Conservation (phyloP, 2,329 filamentous ascomycete species). For the Podosphaera fusca region DNA sequence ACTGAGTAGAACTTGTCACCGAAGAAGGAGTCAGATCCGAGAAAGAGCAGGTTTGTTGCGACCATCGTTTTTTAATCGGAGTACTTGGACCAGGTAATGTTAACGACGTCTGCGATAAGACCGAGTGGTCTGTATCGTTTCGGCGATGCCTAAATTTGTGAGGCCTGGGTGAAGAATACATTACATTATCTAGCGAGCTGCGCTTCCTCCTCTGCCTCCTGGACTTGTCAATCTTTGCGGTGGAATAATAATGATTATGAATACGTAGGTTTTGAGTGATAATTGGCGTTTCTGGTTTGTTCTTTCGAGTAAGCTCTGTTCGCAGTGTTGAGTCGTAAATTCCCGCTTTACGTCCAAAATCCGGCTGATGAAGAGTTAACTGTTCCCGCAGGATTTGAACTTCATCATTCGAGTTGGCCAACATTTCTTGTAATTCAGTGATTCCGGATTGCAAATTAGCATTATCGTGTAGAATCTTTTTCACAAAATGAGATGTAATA, state of each 20-base stretch:
- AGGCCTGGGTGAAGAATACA: conserved; percentile 31
- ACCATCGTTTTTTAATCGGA: conserved; percentile 33
- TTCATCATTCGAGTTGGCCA: conserved; percentile 81
- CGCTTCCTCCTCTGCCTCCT: conserved; percentile 52
- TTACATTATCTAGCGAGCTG: conserved; percentile 33
- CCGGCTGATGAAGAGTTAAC: conserved; percentile 49
- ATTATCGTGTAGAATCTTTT: conserved; percentile 87
- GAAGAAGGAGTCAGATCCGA: conserved; percentile 49
- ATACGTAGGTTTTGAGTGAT: conserved; percentile 63
- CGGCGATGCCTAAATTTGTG: conserved; percentile 16
- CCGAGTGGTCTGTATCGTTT: conserved; percentile 19
- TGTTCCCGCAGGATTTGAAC: conserved; percentile 72
- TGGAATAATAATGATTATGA: conserved; percentile 88
- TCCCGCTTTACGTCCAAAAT: conserved; percentile 17
- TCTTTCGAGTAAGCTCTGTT: conserved; percentile 41
- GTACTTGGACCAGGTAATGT: conserved; percentile 24
- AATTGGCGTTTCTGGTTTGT: conserved; percentile 15
- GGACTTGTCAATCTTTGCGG: conserved; percentile 34
- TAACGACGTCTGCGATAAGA: conserved; percentile 23
- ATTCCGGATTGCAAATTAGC: conserved; percentile 82
- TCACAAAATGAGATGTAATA: conserved; percentile 88
- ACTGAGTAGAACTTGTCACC: conserved; percentile 58
- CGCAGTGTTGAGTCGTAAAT: conserved; percentile 32
- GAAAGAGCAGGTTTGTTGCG: conserved; percentile 33
- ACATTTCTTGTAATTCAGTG: conserved; percentile 71